These are phyloP conservation scores for Neonectria hederae DNA, from an alignment of 2,329 filamentous ascomycete species.

Conservation along the genomic window DNA sequence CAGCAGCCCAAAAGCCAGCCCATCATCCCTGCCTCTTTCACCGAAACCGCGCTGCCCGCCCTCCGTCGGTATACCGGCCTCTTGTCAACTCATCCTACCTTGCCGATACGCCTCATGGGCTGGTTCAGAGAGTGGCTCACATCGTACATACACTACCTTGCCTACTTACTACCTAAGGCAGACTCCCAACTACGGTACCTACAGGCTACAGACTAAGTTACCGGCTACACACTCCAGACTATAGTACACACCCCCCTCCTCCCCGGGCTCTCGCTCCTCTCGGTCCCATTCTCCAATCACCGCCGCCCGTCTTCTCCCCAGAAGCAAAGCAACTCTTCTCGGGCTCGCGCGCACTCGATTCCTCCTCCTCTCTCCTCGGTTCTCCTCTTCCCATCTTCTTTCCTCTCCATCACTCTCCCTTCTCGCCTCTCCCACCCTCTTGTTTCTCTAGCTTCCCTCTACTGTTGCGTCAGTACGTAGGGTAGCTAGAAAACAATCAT, in stretches of 20 bases:
- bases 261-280: constrained; percentile 25
- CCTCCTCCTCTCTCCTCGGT: constrained; percentile 5
- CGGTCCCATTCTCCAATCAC: constrained; percentile 43
- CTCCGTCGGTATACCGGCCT: constrained; percentile 29
- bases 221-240: background rate
- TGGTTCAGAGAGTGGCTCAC: constrained; percentile 7
- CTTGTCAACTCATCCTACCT: background rate
- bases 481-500: constrained; percentile 23
- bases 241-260: constrained; percentile 22
- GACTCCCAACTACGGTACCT: background rate
- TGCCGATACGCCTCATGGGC: background rate
- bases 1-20: constrained; percentile 29
- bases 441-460: constrained; percentile 26
- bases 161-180: constrained; percentile 1
- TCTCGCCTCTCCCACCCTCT: constrained; percentile 1
- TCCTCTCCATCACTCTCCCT: constrained; percentile 2
- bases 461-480: constrained; percentile 17
- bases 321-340: constrained; percentile 30
- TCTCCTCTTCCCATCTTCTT: constrained; percentile 8
- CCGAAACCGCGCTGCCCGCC: constrained; percentile 36
- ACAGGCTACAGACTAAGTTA: background rate
- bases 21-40: constrained; percentile 42
- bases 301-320: constrained; percentile 35
- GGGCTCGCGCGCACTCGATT: background rate
- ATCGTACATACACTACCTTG: constrained; percentile 4